These are phyloP conservation scores for Coniosporium apollinis DNA, from an alignment of 495 filamentous ascomycete species.

Conservation along the genomic window DNA sequence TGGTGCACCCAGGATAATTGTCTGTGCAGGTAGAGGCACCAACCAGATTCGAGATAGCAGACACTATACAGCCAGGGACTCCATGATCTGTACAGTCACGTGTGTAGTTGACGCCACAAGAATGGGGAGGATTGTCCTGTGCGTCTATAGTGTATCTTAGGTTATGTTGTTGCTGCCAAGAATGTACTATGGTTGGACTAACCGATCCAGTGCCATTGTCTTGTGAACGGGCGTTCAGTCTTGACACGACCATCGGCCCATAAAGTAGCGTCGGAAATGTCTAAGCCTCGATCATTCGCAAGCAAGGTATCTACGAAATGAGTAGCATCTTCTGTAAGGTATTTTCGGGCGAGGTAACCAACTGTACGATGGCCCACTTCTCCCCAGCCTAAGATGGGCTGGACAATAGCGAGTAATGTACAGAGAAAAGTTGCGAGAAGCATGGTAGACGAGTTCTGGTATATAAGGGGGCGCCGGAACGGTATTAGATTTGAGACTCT, in stretches of 20 bases:
- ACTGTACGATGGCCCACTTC: slow-evolving; percentile 21
- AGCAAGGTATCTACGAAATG: slow-evolving; percentile 15
- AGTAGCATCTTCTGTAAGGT: slow-evolving; percentile 9
- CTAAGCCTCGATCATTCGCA: too few species aligned
- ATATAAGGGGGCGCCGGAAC: too few species aligned
- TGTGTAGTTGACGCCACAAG: slow-evolving; percentile 39
- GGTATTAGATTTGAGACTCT: too few species aligned
- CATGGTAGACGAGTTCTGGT: too few species aligned
- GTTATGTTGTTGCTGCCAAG: slow-evolving; percentile 39
- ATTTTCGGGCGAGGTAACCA: slow-evolving; percentile 23
- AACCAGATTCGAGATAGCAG: slow-evolving; percentile 41
- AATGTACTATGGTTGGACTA: too few species aligned
- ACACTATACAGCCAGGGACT: slow-evolving; percentile 52
- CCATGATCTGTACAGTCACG: slow-evolving; percentile 43
- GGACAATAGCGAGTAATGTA: slow-evolving; percentile 8
- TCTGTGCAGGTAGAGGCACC: slow-evolving; percentile 30
- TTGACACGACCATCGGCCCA: slow-evolving; percentile 40
- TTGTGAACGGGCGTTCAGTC: too few species aligned
- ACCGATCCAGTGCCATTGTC: too few species aligned
- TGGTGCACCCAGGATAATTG: slow-evolving; percentile 19
- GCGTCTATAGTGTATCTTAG: slow-evolving; percentile 55
- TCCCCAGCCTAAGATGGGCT: slow-evolving; percentile 16
- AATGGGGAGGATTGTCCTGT: slow-evolving; percentile 40
- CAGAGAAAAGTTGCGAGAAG: too few species aligned
- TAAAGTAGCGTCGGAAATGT: slow-evolving; percentile 22